These are phyloP conservation scores for Fusarium sp. DNA, from an alignment of 2,329 filamentous ascomycete genomes.

Conservation along the genomic window DNA sequence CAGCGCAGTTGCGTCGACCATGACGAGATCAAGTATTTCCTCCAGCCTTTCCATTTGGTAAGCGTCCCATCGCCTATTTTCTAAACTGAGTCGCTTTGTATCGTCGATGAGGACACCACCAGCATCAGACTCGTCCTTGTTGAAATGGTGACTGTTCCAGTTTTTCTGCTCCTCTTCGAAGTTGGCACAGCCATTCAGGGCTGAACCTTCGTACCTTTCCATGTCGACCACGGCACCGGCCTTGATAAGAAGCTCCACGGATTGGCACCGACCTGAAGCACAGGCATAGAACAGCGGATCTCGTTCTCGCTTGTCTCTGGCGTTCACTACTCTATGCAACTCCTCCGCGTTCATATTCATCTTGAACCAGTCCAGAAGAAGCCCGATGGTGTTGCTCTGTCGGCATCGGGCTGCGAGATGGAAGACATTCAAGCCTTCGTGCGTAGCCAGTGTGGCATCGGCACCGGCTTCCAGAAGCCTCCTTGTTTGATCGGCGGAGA, in stretches of 20 bases:
- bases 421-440: conserved; percentile 50
- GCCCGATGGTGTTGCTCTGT: conserved; percentile 48
- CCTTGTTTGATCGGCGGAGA: conserved; percentile 22
- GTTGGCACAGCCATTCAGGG: not conserved
- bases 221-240: not conserved
- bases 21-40: not conserved
- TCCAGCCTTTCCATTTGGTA: not conserved
- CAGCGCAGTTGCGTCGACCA: not conserved
- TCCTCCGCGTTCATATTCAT: not conserved
- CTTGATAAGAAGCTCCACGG: not conserved
- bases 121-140: not conserved
- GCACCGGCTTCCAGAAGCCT: conserved; percentile 52
- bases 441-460: conserved; percentile 45
- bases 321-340: not conserved
- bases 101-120: not conserved
- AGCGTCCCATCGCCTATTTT: not conserved
- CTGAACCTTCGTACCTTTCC: not conserved
- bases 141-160: not conserved
- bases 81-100: not conserved
- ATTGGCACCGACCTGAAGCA: conserved; percentile 22
- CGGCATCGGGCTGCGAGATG: conserved; percentile 52
- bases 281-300: conserved; percentile 41
- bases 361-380: conserved; percentile 34
- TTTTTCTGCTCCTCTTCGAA: not conserved
- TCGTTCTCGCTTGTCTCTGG: not conserved